Evolutionary conservation across 2,329 filamentous ascomycete species (phyloP).

Genomic region (Calonectria montana): DNA sequence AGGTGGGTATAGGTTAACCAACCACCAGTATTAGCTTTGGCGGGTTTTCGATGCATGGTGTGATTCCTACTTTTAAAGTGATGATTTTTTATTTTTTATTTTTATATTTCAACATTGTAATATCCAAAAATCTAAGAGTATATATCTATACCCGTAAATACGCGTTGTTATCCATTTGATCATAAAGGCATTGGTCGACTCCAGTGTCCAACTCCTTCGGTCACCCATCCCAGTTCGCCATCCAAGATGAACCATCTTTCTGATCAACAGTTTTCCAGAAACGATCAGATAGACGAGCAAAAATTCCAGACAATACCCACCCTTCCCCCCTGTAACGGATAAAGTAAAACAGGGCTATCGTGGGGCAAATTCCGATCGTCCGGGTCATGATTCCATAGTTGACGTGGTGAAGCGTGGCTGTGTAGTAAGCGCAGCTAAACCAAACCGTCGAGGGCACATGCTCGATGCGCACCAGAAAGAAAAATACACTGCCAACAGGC

Average conservation of each 20-base stretch:
- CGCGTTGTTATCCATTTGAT: neutral
- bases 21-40: neutral
- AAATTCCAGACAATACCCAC: neutral
- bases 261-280: neutral
- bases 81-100: neutral
- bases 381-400: slow-evolving; percentile 1
- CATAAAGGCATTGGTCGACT: neutral
- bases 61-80: neutral
- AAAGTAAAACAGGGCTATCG: neutral
- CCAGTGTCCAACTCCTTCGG: no score
- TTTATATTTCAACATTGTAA: neutral
- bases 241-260: neutral
- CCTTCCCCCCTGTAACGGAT: neutral
- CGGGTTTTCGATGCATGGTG: no score
- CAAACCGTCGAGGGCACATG: neutral
- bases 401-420: neutral
- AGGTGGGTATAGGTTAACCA: neutral
- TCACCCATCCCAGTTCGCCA: neutral
- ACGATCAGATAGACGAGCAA: neutral
- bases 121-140: neutral
- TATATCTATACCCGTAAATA: neutral
- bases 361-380: neutral
- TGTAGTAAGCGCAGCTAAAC: neutral
- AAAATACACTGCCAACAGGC: neutral
- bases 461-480: neutral